Evolutionary conservation across 176 grass and related monocot species (phyloP).

Genomic region (Stipa capillata): DNA sequence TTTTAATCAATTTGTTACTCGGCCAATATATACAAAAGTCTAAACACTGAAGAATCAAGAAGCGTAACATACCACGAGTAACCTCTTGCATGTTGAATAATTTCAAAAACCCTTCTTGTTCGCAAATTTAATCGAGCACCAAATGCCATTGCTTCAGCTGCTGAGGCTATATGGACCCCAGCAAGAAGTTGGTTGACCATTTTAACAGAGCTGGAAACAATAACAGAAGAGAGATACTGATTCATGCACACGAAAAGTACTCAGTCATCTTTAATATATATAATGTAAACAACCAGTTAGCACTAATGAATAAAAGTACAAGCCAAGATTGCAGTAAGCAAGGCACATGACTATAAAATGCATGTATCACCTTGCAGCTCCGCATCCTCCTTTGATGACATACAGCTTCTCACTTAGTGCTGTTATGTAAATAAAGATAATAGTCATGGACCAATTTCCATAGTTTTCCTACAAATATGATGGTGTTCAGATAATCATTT

Average conservation of each 20-base stretch:
- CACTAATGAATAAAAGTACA: constrained; percentile 3
- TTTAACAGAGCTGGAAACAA: constrained; percentile 83
- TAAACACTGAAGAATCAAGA: background rate
- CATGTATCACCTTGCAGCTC: constrained; percentile 80
- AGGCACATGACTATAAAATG: constrained; percentile 18
- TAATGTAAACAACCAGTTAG: background rate
- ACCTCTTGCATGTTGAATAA: constrained; percentile 75
- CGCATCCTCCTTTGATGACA: constrained; percentile 95
- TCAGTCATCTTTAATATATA: background rate
- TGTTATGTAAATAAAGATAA: constrained; percentile 38
- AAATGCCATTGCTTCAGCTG: constrained; percentile 95
- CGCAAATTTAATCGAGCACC: constrained; percentile 69
- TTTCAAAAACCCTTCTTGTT: constrained; percentile 80
- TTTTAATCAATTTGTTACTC: background rate
- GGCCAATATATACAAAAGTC: background rate
- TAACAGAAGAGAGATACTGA: background rate
- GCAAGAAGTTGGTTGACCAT: constrained; percentile 99
- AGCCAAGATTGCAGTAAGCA: too few species aligned
- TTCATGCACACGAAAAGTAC: background rate
- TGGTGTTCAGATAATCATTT: background rate
- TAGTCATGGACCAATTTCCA: background rate
- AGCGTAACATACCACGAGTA: constrained; percentile 74
- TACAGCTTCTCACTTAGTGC: constrained; percentile 93
- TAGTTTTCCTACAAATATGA: constrained; percentile 16
- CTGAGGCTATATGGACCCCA: constrained; percentile 91